Evolutionary conservation across 179 eudicot genomes (phyloP).

Genomic region (Carnegiea gigantea): DNA sequence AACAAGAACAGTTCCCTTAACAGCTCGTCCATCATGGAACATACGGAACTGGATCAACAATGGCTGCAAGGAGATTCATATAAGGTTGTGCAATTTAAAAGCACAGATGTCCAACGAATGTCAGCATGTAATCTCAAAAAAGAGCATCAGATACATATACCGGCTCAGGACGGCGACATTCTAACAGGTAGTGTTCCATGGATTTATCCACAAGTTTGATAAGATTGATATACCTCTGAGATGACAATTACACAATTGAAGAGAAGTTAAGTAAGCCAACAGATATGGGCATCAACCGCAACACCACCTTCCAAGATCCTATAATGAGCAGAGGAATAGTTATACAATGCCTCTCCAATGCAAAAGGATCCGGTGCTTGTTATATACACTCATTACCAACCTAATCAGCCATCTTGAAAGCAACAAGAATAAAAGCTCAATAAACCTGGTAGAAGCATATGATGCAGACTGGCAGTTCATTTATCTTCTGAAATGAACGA

Average conservation of each 20-base stretch:
- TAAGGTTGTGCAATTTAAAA: not conserved
- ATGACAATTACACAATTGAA: not conserved
- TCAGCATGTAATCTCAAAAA: not conserved
- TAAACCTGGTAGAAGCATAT: not conserved
- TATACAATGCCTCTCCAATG: not conserved
- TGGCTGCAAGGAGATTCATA: slow-evolving; percentile 45
- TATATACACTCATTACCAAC: not conserved
- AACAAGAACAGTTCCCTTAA: slow-evolving; percentile 82
- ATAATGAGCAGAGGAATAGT: not conserved
- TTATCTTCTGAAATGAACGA: not conserved
- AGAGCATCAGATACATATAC: slow-evolving; percentile 15
- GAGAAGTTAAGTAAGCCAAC: not conserved
- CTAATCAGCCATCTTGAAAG: not conserved
- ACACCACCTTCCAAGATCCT: not conserved
- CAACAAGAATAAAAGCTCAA: not conserved
- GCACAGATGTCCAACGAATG: not conserved
- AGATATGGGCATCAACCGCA: not conserved
- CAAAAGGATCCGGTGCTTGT: not conserved
- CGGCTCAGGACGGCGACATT: slow-evolving; percentile 23
- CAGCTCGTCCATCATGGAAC: slow-evolving; percentile 62
- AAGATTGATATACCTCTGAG: slow-evolving; percentile 20
- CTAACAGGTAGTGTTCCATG: slow-evolving; percentile 15
- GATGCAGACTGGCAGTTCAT: no score
- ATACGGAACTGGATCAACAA: slow-evolving; percentile 74
- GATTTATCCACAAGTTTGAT: slow-evolving; percentile 20